Base-by-base conservation (phyloP, 345 rosid genomes). In the Gossypium australe region DNA sequence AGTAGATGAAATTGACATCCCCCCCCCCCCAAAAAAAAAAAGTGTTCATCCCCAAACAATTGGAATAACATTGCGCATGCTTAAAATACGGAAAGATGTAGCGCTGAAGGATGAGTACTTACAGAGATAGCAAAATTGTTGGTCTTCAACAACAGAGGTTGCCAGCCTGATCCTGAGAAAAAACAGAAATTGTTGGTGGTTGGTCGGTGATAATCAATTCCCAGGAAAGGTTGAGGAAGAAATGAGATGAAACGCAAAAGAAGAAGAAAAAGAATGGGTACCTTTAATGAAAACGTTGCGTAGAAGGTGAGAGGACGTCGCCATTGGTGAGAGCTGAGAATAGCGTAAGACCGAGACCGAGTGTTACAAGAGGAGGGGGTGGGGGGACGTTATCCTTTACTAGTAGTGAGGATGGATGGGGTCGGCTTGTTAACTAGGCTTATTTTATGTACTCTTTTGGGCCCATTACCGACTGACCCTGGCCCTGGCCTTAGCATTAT, bases 241-340 rank as follows among this genome's bases (percentile, higher is more conserved):
- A 47, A 47, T 10, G 51, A 11, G 53, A 49, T 13, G 17, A 29
- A 44, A 24, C 20, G 11, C 38, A 48, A 9, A n/a, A 38, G 52
- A 73, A 9, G 11, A 38, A 29, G 2, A 27, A 45, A 25, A 3
- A 9, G 7, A 17, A 3, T 17, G 0, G 18, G 6, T 43, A 72
- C 80, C 80, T 77, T 53, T 71, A 55, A 64, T 14, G 58, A 62
- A 18, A 49, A 78, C 44, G 34, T 3, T 18, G 76, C 12, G 53
- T 3, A 61, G 11, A 24, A 48, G 29, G 18, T 66, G 72, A 72
- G 59, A 14, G 27, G 73, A 72, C 29, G 80, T 49, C 20, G 80
- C 80, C 80, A 78, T 78, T 59, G 62, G 11, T 18, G 68, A 24
- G 34, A 58, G 34, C 62, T 11, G 62, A 58, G 29, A 34, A 4